A percentile compares a stretch with the other conserved stretches of the same genome.
Conservation (phyloP, 2,329 filamentous ascomycete genomes). For the Sordariomycetes sp. region DNA sequence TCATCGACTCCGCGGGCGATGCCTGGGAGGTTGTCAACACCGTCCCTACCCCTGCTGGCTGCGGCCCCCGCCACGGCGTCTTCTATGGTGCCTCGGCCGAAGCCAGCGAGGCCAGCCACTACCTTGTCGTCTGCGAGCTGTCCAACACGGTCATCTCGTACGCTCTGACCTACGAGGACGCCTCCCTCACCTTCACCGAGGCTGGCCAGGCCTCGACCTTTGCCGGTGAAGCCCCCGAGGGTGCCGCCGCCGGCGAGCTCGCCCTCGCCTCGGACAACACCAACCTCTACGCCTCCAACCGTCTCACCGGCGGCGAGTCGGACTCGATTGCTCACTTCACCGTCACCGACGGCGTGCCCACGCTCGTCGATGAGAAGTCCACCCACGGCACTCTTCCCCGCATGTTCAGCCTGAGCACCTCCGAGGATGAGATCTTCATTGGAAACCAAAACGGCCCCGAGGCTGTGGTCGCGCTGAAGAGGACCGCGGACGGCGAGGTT, state of each 20-base stretch:
- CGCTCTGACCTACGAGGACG: conserved; percentile 25
- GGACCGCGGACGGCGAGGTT: conserved; percentile 19
- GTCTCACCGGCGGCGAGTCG: conserved; percentile 30
- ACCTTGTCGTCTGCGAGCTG: conserved; percentile 37
- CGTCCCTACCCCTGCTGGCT: conserved; percentile 23
- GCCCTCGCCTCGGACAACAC: conserved; percentile 28
- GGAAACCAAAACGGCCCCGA: conserved; percentile 33
- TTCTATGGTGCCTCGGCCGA: conserved; percentile 30
- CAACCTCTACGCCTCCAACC: conserved; percentile 43
- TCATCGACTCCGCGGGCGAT: conserved; percentile 33
- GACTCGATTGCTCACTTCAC: conserved; percentile 40
- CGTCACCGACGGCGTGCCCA: conserved; percentile 12
- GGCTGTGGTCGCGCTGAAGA: conserved; percentile 29
- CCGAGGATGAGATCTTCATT: conserved; percentile 30
- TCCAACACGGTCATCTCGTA: conserved; percentile 34
- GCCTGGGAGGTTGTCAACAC: conserved; percentile 25
- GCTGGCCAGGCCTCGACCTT: conserved; percentile 31
- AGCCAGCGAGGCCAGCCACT: conserved; percentile 27
- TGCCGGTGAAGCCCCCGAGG: conserved; percentile 22
- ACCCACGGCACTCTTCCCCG: conserved; percentile 30
- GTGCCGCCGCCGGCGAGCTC: conserved; percentile 36
- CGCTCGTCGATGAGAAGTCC: conserved; percentile 21
- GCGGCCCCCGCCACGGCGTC: conserved; percentile 40
- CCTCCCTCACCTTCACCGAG: conserved; percentile 21
- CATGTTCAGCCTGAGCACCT: conserved; percentile 32